Evolutionary conservation across 2,329 filamentous ascomycete genomes (phyloP), one percentile per base, ranked within the genome.

Genomic region (Aspergillus thermomutatus): DNA sequence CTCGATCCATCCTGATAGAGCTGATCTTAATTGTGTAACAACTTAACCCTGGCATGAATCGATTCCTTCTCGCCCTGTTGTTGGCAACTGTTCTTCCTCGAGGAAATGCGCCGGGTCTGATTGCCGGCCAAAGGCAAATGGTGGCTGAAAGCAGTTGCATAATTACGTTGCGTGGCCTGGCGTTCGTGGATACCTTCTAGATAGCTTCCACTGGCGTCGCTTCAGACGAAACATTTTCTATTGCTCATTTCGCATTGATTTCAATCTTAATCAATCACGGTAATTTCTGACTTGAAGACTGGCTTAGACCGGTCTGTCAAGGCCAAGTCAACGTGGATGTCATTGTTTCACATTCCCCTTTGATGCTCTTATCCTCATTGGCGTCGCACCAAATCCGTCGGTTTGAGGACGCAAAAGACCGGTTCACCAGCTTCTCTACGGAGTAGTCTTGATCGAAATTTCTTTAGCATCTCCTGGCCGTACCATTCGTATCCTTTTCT

Each of bases 381-480:
- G 25, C 52, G 57, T 46, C 43, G 11, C 11, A 46, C 21, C 21
- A 14, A 10, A 46, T 46, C 23, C 2, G 19, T 14, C 10, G 14
- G 43, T 6, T 26, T 46, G 43, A 46, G 11, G 23, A 14, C 43
- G 23, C 23, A 14, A 46, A 40, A 46, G 11, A 23, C 21, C 21
- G 2, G 43, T 14, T 25, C 21, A 46, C 10, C 43, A 46, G 8
- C 43, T 26, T 11, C 21, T 46, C 23, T 7, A n/a, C n/a, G n/a
- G n/a, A n/a, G n/a, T n/a, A 34, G 50, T 53, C 60, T n/a, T 50
- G 54, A 34, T 60, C 61, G 37, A 58, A 48, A 52, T 63, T 60
- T 50, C 26, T 58, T 21, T 57, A 62, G 41, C 64, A 64, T 52
- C 57, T 65, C 7, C 17, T 64, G 7, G 21, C 40, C n/a, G n/a